Conservation (phyloP, 108 stramenopile species). For the Fragilariopsis cylindrus region DNA sequence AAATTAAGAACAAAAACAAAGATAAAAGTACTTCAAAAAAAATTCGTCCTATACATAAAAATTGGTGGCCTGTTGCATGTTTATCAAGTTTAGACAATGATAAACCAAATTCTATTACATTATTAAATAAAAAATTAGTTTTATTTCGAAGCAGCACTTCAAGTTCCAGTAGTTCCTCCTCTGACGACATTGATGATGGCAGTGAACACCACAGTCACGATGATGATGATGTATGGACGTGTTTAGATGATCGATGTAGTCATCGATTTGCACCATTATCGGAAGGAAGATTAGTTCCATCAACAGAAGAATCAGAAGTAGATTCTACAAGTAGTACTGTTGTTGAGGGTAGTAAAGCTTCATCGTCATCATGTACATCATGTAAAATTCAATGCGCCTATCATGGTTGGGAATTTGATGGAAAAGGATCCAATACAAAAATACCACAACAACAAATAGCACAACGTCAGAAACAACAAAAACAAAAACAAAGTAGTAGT, state of each 20-base stretch:
- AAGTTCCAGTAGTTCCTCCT: not conserved
- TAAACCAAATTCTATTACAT: not conserved
- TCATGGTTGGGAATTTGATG: constrained; percentile 42
- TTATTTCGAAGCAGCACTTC: not conserved
- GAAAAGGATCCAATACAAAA: constrained; percentile 18
- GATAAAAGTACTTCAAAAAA: not conserved
- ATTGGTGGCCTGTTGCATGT: not conserved
- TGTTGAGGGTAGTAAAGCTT: not conserved
- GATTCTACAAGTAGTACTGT: no score
- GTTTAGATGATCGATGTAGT: constrained; percentile 35
- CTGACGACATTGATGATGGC: not conserved
- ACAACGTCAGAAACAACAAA: not conserved
- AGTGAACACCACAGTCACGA: not conserved
- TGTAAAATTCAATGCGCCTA: constrained; percentile 33
- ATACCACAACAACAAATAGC: constrained; percentile 20
- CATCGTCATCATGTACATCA: not conserved
- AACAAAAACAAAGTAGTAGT: not conserved
- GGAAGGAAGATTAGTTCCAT: constrained; percentile 33
- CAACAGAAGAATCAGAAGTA: not conserved
- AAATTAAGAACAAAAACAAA: no score
- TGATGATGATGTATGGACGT: constrained; percentile 22
- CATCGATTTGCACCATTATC: constrained; percentile 45
- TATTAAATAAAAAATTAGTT: not conserved
- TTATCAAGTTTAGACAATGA: not conserved
- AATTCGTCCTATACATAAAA: not conserved